phyloP scores from a whole-genome alignment of 805 yeast genomes.

The Kodamaea hsintzibuensis region DNA sequence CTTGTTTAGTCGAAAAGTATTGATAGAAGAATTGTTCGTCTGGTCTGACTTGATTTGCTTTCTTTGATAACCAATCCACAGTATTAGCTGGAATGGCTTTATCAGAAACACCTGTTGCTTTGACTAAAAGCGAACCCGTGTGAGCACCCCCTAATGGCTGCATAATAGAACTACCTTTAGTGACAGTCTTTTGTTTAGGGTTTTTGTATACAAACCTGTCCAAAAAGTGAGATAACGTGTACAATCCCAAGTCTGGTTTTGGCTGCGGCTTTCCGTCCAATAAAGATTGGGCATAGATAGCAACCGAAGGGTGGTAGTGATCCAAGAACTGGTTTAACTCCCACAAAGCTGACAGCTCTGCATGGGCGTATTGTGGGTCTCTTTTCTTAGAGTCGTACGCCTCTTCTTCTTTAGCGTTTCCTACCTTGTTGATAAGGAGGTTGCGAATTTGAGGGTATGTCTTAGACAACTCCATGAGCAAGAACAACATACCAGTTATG shows the following conservation, averaged over 20 bases:
- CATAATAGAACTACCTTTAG: slow-evolving; percentile 94
- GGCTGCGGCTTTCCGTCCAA: slow-evolving; percentile 48
- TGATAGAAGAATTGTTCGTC: slow-evolving; percentile 88
- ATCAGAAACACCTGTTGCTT: slow-evolving; percentile 48
- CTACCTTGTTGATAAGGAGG: slow-evolving; percentile 51
- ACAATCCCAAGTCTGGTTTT: slow-evolving; percentile 90
- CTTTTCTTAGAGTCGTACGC: slow-evolving; percentile 83
- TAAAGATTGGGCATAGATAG: slow-evolving; percentile 71
- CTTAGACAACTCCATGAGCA: slow-evolving; percentile 69
- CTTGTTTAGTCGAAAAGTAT: slow-evolving; percentile 68
- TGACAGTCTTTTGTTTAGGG: slow-evolving; percentile 70
- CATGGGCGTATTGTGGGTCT: slow-evolving; percentile 92
- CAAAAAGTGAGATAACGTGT: slow-evolving; percentile 84
- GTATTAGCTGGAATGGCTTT: slow-evolving; percentile 75
- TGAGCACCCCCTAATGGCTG: slow-evolving; percentile 92
- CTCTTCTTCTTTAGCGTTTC: slow-evolving; percentile 22
- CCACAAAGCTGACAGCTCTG: slow-evolving; percentile 82
- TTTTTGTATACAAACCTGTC: slow-evolving; percentile 95
- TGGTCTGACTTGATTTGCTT: slow-evolving; percentile 67
- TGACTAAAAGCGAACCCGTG: slow-evolving; percentile 67
- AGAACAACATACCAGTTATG: slow-evolving; percentile 75
- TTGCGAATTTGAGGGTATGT: slow-evolving; percentile 66
- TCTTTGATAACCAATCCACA: slow-evolving; percentile 76
- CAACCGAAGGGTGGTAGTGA: slow-evolving; percentile 92
- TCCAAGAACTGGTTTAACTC: slow-evolving; percentile 70